Conservation (phyloP, 257 asterid species). For the Solanum tarijense region DNA sequence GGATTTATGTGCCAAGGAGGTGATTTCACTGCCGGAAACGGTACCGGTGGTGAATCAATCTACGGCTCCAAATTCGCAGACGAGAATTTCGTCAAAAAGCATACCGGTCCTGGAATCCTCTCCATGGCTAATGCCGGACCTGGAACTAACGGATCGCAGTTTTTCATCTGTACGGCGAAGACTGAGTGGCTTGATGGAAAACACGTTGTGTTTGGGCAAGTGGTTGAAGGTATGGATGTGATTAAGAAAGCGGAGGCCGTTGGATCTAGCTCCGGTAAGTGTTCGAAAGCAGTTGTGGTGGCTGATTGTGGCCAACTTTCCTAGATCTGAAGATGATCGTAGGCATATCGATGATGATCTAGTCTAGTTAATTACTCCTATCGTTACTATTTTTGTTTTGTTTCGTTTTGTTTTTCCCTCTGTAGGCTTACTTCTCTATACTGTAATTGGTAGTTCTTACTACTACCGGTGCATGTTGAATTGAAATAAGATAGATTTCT, state of each 20-base stretch:
- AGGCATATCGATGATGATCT: not conserved
- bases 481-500: not conserved
- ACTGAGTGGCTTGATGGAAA: slow-evolving; percentile 64
- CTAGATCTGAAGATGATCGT: slow-evolving; percentile 6
- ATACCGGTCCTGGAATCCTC: slow-evolving; percentile 53
- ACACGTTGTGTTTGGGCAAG: slow-evolving; percentile 64
- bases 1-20: slow-evolving; percentile 65
- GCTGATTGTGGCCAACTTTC: slow-evolving; percentile 52
- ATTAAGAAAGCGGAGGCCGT: slow-evolving; percentile 41
- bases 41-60: slow-evolving; percentile 75
- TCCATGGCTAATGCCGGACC: slow-evolving; percentile 76
- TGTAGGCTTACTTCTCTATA: not conserved
- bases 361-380: not conserved
- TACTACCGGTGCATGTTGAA: not conserved
- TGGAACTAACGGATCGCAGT: slow-evolving; percentile 60
- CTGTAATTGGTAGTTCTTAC: not conserved
- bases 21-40: slow-evolving; percentile 63
- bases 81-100: slow-evolving; percentile 55
- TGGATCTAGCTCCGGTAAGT: slow-evolving; percentile 31
- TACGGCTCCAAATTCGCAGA: slow-evolving; percentile 53
- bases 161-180: slow-evolving; percentile 48
- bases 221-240: slow-evolving; percentile 48
- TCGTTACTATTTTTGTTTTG: not conserved
- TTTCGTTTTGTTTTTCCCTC: not conserved
- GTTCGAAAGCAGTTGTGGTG: slow-evolving; percentile 32